Percentiles rank a stretch among this genome's conserved stretches.
Conservation (phyloP, 306 rosid species). For the Malus fusca region DNA sequence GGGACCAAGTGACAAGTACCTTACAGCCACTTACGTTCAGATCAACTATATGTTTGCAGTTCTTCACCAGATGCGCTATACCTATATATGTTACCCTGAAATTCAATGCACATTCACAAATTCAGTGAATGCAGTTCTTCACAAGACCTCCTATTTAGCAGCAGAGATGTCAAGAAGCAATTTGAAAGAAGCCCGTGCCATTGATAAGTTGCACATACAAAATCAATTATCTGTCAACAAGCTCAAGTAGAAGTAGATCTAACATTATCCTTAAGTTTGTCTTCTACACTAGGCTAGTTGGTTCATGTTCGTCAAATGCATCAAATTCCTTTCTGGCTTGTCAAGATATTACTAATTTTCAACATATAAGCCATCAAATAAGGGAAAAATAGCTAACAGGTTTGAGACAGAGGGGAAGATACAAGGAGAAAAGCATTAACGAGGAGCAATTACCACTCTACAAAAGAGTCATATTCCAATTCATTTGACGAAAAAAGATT, state of each 20-base stretch:
- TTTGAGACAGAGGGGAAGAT: not conserved
- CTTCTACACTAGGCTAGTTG: too few species aligned
- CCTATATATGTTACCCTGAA: slow-evolving; percentile 63
- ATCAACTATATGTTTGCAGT: slow-evolving; percentile 53
- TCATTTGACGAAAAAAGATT: not conserved
- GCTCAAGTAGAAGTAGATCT: not conserved
- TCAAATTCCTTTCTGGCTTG: not conserved
- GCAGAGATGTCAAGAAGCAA: not conserved
- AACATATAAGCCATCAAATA: not conserved
- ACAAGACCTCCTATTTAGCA: not conserved
- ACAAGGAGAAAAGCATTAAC: not conserved
- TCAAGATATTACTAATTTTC: not conserved
- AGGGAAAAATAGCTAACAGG: not conserved
- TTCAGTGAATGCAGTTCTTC: not conserved
- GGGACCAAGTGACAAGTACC: slow-evolving; percentile 37
- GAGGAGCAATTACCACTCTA: not conserved
- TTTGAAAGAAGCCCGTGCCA: not conserved
- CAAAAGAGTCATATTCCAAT: not conserved
- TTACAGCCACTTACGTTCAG: slow-evolving; percentile 85
- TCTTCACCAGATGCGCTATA: slow-evolving; percentile 35
- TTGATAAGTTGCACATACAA: not conserved
- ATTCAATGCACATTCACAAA: slow-evolving; percentile 16
- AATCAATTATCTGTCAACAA: not conserved
- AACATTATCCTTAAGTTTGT: not conserved
- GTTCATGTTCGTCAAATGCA: not conserved